phyloP scores from a whole-genome alignment of 208 protist species.

The Leishmania arabica region DNA sequence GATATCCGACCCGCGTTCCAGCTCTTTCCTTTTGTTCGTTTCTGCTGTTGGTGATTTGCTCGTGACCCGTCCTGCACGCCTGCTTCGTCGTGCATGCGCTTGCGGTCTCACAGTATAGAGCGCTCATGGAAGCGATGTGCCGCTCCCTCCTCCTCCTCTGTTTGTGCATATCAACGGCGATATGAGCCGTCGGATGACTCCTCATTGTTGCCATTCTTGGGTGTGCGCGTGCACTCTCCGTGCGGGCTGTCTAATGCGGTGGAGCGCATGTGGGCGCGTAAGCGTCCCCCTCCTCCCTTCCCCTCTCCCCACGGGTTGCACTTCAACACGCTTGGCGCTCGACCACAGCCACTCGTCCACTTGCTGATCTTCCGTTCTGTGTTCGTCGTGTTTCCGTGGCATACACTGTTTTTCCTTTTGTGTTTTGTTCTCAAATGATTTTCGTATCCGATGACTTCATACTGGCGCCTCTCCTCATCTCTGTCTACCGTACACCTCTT shows the following conservation, averaged over 20 bases:
- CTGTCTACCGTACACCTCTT: too few species aligned
- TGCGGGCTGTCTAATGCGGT: neutral
- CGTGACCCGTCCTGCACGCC: neutral
- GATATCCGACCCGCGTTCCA: neutral
- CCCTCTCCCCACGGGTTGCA: neutral
- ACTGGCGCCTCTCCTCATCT: too few species aligned
- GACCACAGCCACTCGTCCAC: neutral
- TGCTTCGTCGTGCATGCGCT: neutral
- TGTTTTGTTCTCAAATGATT: neutral
- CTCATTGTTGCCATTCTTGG: neutral
- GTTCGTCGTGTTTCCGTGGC: neutral
- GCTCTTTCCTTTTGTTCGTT: neutral
- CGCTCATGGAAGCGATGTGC: neutral
- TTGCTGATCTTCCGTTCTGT: neutral
- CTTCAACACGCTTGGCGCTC: neutral
- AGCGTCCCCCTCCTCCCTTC: neutral
- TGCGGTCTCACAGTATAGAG: neutral
- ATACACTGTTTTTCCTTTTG: neutral
- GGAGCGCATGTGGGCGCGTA: neutral
- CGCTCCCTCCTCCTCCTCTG: neutral
- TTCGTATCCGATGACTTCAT: neutral
- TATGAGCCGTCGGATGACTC: neutral
- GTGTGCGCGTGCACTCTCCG: neutral
- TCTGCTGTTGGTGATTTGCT: neutral
- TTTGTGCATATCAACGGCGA: neutral